phyloP scores from a whole-genome alignment of 306 rosid genomes.

The Cicer pinnatifidum region DNA sequence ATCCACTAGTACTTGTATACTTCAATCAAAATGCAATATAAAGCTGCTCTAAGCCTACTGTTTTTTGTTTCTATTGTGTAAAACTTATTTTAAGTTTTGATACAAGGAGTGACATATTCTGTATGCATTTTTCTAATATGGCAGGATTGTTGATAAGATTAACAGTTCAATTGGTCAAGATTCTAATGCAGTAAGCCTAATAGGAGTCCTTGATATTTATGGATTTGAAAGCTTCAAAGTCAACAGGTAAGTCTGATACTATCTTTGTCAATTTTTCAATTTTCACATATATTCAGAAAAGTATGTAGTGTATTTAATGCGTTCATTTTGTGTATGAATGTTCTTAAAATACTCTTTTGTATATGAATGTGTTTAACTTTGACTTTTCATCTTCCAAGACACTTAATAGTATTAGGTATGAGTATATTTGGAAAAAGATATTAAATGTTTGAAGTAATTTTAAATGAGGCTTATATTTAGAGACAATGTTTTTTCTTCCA shows the following conservation, averaged over 20 bases:
- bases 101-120: conserved; percentile 32
- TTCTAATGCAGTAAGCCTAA: conserved; percentile 68
- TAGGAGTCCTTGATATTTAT: conserved; percentile 91
- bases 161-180: conserved; percentile 91
- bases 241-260: conserved; percentile 59
- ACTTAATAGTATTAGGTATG: too few relatives aligned
- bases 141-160: conserved; percentile 87
- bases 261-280: too few relatives aligned
- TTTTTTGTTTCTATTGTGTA: conserved; percentile 22
- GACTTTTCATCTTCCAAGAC: too few relatives aligned
- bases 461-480: too few relatives aligned
- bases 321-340: too few relatives aligned
- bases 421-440: too few relatives aligned
- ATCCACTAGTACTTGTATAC: conserved; percentile 1
- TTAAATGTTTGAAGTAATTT: too few relatives aligned
- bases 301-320: too few relatives aligned
- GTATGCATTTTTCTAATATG: conserved; percentile 45
- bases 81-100: conserved; percentile 12
- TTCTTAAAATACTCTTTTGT: too few relatives aligned
- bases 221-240: conserved; percentile 93
- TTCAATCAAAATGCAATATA: conserved; percentile 22
- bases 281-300: too few relatives aligned
- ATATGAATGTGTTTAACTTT: too few relatives aligned
- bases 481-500: too few relatives aligned
- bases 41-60: conserved; percentile 2